These are phyloP conservation scores for Candida endomychidarum DNA, from an alignment of 805 yeast species.

Conservation along the genomic window DNA sequence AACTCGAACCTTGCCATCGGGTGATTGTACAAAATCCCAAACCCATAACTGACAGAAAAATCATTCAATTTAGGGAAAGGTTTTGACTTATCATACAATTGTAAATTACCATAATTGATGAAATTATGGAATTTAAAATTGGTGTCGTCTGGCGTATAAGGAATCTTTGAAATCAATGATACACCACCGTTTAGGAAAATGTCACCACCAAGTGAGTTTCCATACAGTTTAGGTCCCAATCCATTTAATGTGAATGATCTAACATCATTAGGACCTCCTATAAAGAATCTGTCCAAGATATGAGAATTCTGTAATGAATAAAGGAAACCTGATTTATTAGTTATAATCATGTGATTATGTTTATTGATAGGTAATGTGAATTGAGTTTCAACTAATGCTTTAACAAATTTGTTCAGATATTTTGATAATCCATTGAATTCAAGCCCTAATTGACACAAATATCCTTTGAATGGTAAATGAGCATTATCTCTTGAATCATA, in stretches of 20 bases:
- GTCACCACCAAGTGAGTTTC: conserved; percentile 54
- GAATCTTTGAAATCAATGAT: conserved; percentile 44
- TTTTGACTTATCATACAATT: conserved; percentile 5
- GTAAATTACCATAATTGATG: conserved; percentile 46
- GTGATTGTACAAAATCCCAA: conserved; percentile 53
- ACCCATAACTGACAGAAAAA: conserved; percentile 43
- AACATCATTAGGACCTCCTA: conserved; percentile 62
- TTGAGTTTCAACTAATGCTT: conserved; percentile 42
- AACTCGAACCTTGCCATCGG: conserved; percentile 60
- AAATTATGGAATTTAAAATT: conserved; percentile 51
- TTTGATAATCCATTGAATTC: conserved; percentile 35
- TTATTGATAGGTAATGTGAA: conserved; percentile 24
- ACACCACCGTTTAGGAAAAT: conserved; percentile 46
- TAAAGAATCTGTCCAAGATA: conserved; percentile 52
- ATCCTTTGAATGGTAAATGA: conserved; percentile 46
- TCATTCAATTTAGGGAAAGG: conserved; percentile 5
- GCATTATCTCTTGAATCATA: conserved; percentile 47
- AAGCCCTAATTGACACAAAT: conserved; percentile 32
- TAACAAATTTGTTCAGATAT: conserved; percentile 36
- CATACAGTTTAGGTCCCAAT: conserved; percentile 53
- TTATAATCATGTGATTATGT: conserved; percentile 22
- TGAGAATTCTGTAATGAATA: conserved; percentile 22
- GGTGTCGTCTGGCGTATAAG: conserved; percentile 40
- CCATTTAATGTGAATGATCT: conserved; percentile 54
- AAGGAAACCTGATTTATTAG: conserved; percentile 36